Conservation (phyloP, 2,329 filamentous ascomycete species). For the Exophiala xenobiotica region DNA sequence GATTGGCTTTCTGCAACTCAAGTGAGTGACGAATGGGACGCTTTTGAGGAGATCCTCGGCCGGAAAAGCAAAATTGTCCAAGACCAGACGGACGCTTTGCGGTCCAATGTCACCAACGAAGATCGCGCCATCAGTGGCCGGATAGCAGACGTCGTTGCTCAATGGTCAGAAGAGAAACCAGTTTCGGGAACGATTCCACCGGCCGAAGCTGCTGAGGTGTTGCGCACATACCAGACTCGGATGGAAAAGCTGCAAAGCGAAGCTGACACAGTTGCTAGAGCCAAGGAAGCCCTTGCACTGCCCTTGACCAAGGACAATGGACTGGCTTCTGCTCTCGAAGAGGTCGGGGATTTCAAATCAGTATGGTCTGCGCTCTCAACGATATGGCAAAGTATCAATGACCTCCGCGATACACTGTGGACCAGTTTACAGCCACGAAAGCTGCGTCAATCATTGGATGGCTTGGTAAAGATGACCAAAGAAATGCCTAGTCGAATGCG, state of each 20-base stretch:
- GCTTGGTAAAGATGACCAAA: constrained; percentile 94
- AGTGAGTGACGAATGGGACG: constrained; percentile 93
- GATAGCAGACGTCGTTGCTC: constrained; percentile 75
- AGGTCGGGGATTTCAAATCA: constrained; percentile 97
- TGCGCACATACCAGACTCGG: constrained; percentile 78
- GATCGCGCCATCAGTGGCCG: constrained; percentile 88
- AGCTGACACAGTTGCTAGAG: constrained; percentile 89
- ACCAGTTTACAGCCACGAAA: constrained; percentile 93
- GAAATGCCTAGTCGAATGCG: constrained; percentile 99
- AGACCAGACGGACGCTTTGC: constrained; percentile 91
- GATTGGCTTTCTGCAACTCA: constrained; percentile 97
- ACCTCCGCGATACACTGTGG: constrained; percentile 90
- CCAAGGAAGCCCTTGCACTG: constrained; percentile 93
- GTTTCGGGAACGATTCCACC: constrained; percentile 92
- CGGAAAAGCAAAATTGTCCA: constrained; percentile 94
- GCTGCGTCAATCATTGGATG: constrained; percentile 82
- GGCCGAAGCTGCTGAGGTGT: constrained; percentile 78
- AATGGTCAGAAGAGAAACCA: constrained; percentile 97
- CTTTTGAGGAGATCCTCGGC: constrained; percentile 84
- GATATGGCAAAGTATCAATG: constrained; percentile 94
- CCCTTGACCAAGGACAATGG: constrained; percentile 75
- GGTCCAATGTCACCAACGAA: constrained; percentile 91
- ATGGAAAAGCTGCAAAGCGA: constrained; percentile 85
- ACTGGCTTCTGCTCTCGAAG: constrained; percentile 83
- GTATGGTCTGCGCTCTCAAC: constrained; percentile 95